phyloP scores from a whole-genome alignment of 1,139 yeast genomes.

The Nematodospora anomalae region DNA sequence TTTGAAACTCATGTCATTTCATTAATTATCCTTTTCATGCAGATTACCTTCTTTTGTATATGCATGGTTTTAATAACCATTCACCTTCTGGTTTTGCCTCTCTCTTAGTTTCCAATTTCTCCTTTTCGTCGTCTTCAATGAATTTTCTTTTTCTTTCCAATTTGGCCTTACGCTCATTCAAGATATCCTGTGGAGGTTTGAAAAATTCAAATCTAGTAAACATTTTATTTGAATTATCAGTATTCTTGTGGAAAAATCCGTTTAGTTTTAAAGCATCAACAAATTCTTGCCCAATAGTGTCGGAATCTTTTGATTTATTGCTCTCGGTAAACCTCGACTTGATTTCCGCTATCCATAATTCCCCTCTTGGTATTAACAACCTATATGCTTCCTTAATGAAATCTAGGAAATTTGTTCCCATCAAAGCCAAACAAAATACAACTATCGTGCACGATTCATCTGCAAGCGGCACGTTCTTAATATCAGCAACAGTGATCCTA shows the following conservation, averaged over 20 bases:
- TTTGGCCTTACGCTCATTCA: constrained; percentile 64
- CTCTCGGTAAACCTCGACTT: constrained; percentile 81
- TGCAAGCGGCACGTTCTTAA: constrained; percentile 80
- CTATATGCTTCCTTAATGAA: constrained; percentile 89
- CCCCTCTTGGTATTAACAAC: constrained; percentile 85
- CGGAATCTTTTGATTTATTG: constrained; percentile 24
- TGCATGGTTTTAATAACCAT: constrained; percentile 93
- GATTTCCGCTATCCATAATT: constrained; percentile 96
- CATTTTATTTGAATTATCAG: constrained; percentile 90
- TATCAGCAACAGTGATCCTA: constrained; percentile 92
- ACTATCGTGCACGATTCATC: constrained; percentile 82
- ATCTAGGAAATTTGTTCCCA: constrained; percentile 96
- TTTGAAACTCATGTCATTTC: too few species aligned
- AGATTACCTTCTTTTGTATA: constrained; percentile 83
- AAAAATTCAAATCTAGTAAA: constrained; percentile 91
- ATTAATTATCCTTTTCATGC: too few species aligned
- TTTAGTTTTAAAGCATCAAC: constrained; percentile 70
- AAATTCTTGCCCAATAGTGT: constrained; percentile 67
- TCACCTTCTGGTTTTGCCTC: constrained; percentile 69
- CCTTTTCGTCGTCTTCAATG: constrained; percentile 68
- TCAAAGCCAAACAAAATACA: constrained; percentile 86
- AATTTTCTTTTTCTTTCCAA: constrained; percentile 67
- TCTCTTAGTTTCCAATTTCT: constrained; percentile 56
- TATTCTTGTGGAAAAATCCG: constrained; percentile 85
- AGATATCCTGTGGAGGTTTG: constrained; percentile 74